phyloP scores from a whole-genome alignment of 192 early-diverging fungal species.

The Coemansia sp. region DNA sequence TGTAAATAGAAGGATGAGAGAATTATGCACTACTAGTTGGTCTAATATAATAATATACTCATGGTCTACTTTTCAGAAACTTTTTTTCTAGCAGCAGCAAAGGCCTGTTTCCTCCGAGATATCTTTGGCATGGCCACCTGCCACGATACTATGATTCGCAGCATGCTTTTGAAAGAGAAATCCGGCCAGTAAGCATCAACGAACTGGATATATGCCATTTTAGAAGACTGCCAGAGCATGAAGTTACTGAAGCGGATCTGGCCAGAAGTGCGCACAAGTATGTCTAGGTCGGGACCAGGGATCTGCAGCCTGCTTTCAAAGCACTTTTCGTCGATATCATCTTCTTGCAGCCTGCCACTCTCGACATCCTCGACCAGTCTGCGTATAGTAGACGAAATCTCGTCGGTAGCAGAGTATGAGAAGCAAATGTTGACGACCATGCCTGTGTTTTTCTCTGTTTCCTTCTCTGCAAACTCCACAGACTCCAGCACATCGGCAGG shows the following conservation, averaged over 20 bases:
- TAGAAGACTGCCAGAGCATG: conserved; percentile 82
- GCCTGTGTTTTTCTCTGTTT: conserved; percentile 63
- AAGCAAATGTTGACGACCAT: conserved; percentile 87
- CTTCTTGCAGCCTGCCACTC: conserved; percentile 43
- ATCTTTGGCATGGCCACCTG: conserved; percentile 55
- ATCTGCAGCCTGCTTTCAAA: conserved; percentile 60
- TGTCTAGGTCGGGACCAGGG: conserved; percentile 72
- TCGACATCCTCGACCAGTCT: conserved; percentile 58
- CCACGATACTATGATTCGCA: conserved; percentile 77
- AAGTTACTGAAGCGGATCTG: conserved; percentile 94
- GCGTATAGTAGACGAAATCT: conserved; percentile 74
- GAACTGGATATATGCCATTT: conserved; percentile 79
- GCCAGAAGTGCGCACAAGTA: conserved; percentile 92
- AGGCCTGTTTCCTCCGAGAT: conserved; percentile 18
- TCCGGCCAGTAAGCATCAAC: conserved; percentile 92
- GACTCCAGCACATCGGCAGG: conserved; percentile 62
- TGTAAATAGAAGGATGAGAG: no score
- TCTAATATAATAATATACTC: no score
- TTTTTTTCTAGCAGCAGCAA: not conserved
- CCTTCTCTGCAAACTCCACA: conserved; percentile 59
- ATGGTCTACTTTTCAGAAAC: no score
- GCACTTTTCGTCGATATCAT: conserved; percentile 59
- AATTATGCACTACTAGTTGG: no score
- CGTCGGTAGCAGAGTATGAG: conserved; percentile 89
- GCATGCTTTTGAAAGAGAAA: conserved; percentile 83